Evolutionary conservation across 2,329 filamentous ascomycete genomes (phyloP).

Genomic region (Furcasterigmium furcatum): DNA sequence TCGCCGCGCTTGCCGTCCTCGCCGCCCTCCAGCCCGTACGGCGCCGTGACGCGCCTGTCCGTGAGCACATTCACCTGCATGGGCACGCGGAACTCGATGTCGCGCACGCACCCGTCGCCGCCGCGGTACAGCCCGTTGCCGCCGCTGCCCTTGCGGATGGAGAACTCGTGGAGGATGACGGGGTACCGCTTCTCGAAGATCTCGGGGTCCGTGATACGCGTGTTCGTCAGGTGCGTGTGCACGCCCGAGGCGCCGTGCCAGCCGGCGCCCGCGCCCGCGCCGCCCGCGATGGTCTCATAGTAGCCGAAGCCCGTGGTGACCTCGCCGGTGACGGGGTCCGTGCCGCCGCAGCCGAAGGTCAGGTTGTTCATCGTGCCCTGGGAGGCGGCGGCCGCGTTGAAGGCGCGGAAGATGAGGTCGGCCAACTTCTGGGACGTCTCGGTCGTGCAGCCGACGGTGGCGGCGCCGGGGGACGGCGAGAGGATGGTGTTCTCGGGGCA

Average conservation of each 20-base stretch:
- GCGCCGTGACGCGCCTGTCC: slow-evolving; percentile 71
- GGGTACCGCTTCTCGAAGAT: slow-evolving; percentile 77
- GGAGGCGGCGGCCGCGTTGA: slow-evolving; percentile 72
- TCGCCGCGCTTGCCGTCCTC: slow-evolving; percentile 64
- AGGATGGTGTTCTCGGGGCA: slow-evolving; percentile 73
- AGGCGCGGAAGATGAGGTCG: slow-evolving; percentile 79
- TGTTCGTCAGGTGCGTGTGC: slow-evolving; percentile 87
- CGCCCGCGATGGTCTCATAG: slow-evolving; percentile 82
- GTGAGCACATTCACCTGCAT: slow-evolving; percentile 77
- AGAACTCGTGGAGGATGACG: slow-evolving; percentile 68
- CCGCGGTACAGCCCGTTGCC: slow-evolving; percentile 64
- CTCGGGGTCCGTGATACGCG: slow-evolving; percentile 77
- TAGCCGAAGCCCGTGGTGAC: slow-evolving; percentile 71
- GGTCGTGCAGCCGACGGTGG: slow-evolving; percentile 81
- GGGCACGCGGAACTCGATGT: slow-evolving; percentile 78
- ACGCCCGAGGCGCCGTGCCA: slow-evolving; percentile 75
- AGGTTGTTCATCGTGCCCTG: slow-evolving; percentile 85
- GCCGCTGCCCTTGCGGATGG: slow-evolving; percentile 58
- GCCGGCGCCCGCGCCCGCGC: slow-evolving; percentile 66
- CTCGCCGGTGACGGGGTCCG: slow-evolving; percentile 45
- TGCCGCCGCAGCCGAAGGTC: slow-evolving; percentile 78
- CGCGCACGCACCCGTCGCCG: slow-evolving; percentile 73
- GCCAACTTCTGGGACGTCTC: slow-evolving; percentile 78
- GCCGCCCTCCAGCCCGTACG: slow-evolving; percentile 73
- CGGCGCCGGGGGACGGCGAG: slow-evolving; percentile 71